phyloP scores from a whole-genome alignment of 1,284 basidiomycete species.

The Agaricales sp. region DNA sequence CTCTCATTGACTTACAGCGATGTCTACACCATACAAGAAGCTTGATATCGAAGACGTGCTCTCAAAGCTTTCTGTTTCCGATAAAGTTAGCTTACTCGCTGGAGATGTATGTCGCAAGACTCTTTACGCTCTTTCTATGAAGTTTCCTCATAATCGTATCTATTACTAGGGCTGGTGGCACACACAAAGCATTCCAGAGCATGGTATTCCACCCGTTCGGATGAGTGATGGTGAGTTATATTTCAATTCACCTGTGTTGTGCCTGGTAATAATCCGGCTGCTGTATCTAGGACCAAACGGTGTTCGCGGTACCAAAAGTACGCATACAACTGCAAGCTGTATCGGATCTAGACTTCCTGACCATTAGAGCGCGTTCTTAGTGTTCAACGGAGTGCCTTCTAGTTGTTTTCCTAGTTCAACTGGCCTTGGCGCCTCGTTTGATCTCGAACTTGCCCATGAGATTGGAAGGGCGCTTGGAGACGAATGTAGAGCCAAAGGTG shows the following conservation, averaged over 20 bases:
- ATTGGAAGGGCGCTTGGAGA: constrained; percentile 35
- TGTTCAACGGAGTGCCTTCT: constrained; percentile 38
- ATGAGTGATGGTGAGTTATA: constrained; percentile 1
- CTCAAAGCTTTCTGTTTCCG: neutral
- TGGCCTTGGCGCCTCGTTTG: constrained; percentile 38
- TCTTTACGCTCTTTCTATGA: neutral
- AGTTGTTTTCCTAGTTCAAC: constrained; percentile 40
- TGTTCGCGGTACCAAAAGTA: neutral
- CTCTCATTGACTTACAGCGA: neutral
- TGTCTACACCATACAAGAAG: neutral
- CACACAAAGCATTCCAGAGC: neutral
- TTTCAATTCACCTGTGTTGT: neutral
- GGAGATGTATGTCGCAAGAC: neutral
- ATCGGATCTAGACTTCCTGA: neutral
- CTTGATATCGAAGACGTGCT: neutral
- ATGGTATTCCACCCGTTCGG: neutral
- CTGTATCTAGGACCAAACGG: neutral
- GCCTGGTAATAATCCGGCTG: neutral
- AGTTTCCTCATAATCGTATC: neutral
- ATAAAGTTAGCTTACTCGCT: neutral
- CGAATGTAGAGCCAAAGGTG: constrained; percentile 34
- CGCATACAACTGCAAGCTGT: neutral
- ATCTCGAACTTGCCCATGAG: constrained; percentile 29
- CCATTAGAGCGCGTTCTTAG: constrained; percentile 15
- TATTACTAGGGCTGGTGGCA: constrained; percentile 1